Evolutionary conservation across 2,329 filamentous ascomycete genomes (phyloP), one percentile per base, ranked within the genome.

Genomic region (Eutypa lata): DNA sequence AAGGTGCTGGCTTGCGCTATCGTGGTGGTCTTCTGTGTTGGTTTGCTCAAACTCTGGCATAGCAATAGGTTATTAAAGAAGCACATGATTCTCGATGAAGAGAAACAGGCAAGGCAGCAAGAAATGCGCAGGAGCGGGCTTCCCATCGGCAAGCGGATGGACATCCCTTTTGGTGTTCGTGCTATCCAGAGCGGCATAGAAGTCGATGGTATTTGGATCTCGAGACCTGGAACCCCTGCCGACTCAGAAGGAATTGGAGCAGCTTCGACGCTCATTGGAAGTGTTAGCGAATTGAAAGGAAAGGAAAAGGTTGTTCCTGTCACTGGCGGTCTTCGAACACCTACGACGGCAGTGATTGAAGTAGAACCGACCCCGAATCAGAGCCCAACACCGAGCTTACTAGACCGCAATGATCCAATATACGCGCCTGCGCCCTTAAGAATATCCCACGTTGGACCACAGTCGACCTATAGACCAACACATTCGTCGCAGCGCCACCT

Each of bases 141-240:
- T 47, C 67, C 70, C 62, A 55, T 66, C 7, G 65, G 63, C 26
- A 72, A 70, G 57, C 69, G 71, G 47, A 76, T 82, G 48, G 86
- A 90, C 10, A 83, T 95, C 35, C 91, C 91, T 0, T 97, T 97
- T 64, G 92, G 93, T 19, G 83, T 94, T 50, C 85, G 89, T 61
- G 92, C 92, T 7, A 83, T 97, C 46, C 87, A 96, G 68, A 88
- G 83, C 60, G 91, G 91, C 6, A 77, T 95, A 43, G 83, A 93
- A 66, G 83, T 96, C 7, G 90, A 96, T 58, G 92, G 91, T 3
- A 91, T 97, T 48, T 91, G 88, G 86, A 83, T 89, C 48, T 86
- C 84, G 22, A 74, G 76, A 49, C 76, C 78, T 44, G 70, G 73
- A 10, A 76, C 75, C 11, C 73, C 76, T 3, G 52, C 60, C 38